phyloP scores from a whole-genome alignment of 2,329 filamentous ascomycete genomes.

The Colletotrichum theobromicola region DNA sequence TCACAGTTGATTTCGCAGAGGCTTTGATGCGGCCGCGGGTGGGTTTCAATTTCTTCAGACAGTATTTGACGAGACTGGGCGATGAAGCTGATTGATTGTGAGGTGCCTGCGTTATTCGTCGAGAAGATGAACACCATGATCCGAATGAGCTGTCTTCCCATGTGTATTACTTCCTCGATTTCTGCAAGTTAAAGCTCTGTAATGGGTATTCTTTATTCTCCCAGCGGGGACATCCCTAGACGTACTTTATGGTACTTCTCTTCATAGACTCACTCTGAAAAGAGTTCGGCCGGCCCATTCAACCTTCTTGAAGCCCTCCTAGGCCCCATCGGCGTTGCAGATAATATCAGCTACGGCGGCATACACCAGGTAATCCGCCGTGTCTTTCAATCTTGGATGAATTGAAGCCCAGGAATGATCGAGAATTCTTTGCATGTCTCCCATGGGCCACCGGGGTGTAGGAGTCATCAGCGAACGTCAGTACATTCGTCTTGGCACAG shows the following conservation, averaged over 20 bases:
- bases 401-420: neutral
- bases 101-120: neutral
- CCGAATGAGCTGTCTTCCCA: neutral
- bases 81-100: neutral
- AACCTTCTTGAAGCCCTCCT: neutral
- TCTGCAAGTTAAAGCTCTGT: neutral
- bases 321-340: conserved; percentile 7
- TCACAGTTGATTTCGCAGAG: neutral
- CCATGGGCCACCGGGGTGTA: neutral
- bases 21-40: neutral
- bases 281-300: neutral
- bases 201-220: neutral
- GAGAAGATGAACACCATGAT: neutral
- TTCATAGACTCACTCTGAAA: neutral
- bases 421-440: neutral
- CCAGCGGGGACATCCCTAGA: neutral
- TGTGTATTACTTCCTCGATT: neutral
- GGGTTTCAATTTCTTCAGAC: neutral
- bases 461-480: too few species aligned
- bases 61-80: neutral
- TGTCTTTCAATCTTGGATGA: neutral
- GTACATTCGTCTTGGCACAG: neutral
- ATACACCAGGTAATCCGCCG: neutral
- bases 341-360: neutral
- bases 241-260: neutral